phyloP scores from a whole-genome alignment of 73 alveolate genomes.

The Stentor roeselii region DNA sequence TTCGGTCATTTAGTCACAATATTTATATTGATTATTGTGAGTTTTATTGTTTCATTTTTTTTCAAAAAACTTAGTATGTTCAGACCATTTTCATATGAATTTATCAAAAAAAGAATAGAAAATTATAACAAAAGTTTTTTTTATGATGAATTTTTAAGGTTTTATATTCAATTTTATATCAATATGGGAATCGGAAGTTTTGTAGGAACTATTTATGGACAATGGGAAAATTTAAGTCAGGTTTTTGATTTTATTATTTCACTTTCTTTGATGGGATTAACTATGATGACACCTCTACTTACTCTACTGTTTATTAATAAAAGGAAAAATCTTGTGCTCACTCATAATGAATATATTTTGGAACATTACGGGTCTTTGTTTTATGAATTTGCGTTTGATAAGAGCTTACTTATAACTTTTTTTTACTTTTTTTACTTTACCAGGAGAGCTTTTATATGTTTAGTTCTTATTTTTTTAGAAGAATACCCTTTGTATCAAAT shows the following conservation, averaged over 20 bases:
- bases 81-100: background rate
- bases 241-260: too few species aligned
- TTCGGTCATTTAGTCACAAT: background rate
- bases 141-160: background rate
- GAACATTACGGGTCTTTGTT: background rate
- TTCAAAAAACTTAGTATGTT: too few species aligned
- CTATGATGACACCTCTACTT: background rate
- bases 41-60: too few species aligned
- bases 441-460: too few species aligned
- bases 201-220: background rate
- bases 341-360: background rate
- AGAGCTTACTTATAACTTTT: background rate
- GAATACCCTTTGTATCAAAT: too few species aligned
- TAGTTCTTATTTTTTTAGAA: too few species aligned
- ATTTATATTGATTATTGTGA: too few species aligned
- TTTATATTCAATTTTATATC: background rate
- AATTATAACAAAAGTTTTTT: too few species aligned
- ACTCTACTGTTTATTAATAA: background rate
- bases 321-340: background rate
- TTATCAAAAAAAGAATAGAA: background rate
- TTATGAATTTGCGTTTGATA: background rate
- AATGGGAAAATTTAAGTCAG: background rate
- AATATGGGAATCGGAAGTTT: background rate
- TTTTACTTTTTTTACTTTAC: too few species aligned
- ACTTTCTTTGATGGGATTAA: too few species aligned